Evolutionary conservation across 2,329 filamentous ascomycete species (phyloP), one percentile per base, ranked within the genome.

Genomic region (Cladophialophora psammophila): DNA sequence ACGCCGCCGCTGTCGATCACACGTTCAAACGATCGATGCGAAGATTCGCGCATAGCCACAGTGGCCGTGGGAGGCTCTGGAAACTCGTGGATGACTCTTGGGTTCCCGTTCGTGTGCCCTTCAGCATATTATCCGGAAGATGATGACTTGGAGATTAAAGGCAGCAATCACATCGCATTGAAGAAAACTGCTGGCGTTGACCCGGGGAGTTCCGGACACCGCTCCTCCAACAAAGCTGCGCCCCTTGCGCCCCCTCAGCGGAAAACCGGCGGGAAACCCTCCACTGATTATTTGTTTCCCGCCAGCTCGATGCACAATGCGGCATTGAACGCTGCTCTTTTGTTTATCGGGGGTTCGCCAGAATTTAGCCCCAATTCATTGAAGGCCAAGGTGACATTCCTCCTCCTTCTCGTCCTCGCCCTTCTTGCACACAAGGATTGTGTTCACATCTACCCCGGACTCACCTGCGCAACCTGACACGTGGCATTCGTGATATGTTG

Each of bases 381-480:
- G 45, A 45, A 7, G 40, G n/a, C 6, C 42, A 48, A 48, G 42
- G 42, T 48, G 35, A 38, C 42, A 60, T 18, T 36, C 48, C 34
- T 58, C 13, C 42, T 18, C 34, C 36, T 42, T 13, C 15, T 53
- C 31, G 10, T 53, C 45, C 15, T 36, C 15, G 10, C 40, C 45
- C 15, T 36, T 13, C 34, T 55, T 40, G 52, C 35, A 55, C n/a
- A 52, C 26, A 32, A 42, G 48, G 38, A 34, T 64, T 20, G 58
- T 38, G 38, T 64, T 38, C 50, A 58, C 52, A 38, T 40, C 38
- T 50, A 26, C 26, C 20, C 42, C 12, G 40, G 32, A 26, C 32
- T 40, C 40, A 13, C 32, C 45, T 10, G 59, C 59, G 48, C 59
- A 61, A 61, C 48, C 52, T 64, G 61, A 64, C 61, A 64, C 61